A percentile compares a stretch with the other conserved stretches of the same genome.
Conservation (phyloP, 2,329 filamentous ascomycete species). For the Cladophialophora bantiana region DNA sequence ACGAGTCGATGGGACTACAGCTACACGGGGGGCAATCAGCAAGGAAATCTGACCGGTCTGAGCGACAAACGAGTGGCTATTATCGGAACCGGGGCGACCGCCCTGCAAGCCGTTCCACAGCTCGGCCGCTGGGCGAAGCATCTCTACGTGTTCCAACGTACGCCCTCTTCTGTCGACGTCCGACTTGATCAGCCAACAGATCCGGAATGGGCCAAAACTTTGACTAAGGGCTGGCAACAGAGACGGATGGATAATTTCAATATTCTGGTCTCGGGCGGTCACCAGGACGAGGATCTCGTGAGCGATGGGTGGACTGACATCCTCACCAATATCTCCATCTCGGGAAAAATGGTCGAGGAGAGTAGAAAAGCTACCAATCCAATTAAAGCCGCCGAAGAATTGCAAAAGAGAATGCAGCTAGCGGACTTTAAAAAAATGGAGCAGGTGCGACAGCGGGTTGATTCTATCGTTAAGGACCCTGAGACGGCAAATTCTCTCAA, state of each 20-base stretch:
- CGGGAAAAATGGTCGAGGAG: not conserved
- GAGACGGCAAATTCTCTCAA: slow-evolving; percentile 55
- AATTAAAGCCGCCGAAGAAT: not conserved
- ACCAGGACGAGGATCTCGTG: slow-evolving; percentile 40
- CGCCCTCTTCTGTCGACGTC: slow-evolving; percentile 51
- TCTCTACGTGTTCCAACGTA: slow-evolving; percentile 42
- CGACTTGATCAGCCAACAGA: slow-evolving; percentile 30
- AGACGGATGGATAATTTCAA: slow-evolving; percentile 43
- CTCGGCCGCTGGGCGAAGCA: slow-evolving; percentile 52
- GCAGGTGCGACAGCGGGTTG: slow-evolving; percentile 52
- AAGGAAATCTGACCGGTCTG: slow-evolving; percentile 49
- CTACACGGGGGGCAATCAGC: slow-evolving; percentile 47
- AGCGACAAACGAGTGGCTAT: slow-evolving; percentile 31
- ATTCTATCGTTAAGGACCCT: slow-evolving; percentile 58
- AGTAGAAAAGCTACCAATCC: not conserved
- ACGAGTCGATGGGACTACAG: slow-evolving; percentile 13
- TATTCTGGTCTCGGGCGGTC: slow-evolving; percentile 29
- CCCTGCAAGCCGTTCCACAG: slow-evolving; percentile 29
- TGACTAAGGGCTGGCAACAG: slow-evolving; percentile 42
- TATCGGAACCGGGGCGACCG: slow-evolving; percentile 35
- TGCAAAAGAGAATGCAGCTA: slow-evolving; percentile 2
- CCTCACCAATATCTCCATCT: not conserved
- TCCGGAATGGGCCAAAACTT: slow-evolving; percentile 12
- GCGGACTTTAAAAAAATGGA: slow-evolving; percentile 45
- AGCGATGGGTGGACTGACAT: slow-evolving; percentile 42